Conservation (phyloP, 129 eudicot genomes). For the Glebionis coronaria region DNA sequence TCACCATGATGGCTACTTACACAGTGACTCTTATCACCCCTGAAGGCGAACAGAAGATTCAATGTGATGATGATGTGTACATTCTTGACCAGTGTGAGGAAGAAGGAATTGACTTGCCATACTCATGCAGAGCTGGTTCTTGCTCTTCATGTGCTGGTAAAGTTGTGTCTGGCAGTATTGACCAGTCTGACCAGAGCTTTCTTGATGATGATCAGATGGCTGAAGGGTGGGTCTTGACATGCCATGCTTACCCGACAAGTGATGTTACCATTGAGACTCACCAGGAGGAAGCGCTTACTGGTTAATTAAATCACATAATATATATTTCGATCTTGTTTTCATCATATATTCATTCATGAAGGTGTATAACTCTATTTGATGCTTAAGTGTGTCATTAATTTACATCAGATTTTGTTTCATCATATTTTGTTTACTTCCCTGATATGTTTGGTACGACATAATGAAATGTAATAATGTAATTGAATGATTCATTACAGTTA, state of each 20-base stretch:
- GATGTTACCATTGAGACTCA: conserved; percentile 77
- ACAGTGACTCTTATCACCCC: conserved; percentile 74
- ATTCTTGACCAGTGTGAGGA: conserved; percentile 72
- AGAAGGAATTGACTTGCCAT: conserved; percentile 52
- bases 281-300: conserved; percentile 74
- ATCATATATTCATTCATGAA: too few species aligned
- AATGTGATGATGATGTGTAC: conserved; percentile 53
- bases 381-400: too few species aligned
- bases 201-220: conserved; percentile 64
- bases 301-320: conserved; percentile 15
- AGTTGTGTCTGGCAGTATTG: conserved; percentile 48
- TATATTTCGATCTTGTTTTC: too few species aligned
- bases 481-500: too few species aligned
- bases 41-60: conserved; percentile 36
- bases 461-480: too few species aligned
- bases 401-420: too few species aligned
- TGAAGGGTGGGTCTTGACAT: conserved; percentile 72
- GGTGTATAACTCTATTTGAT: too few species aligned
- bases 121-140: conserved; percentile 85
- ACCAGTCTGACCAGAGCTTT: conserved; percentile 56
- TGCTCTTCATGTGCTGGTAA: conserved; percentile 85
- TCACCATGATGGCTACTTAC: conserved; percentile 56
- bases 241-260: conserved; percentile 56
- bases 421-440: too few species aligned
- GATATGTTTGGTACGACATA: too few species aligned